These are phyloP conservation scores for Trichoderma asperelloides DNA, from an alignment of 495 filamentous ascomycete genomes.

Conservation along the genomic window DNA sequence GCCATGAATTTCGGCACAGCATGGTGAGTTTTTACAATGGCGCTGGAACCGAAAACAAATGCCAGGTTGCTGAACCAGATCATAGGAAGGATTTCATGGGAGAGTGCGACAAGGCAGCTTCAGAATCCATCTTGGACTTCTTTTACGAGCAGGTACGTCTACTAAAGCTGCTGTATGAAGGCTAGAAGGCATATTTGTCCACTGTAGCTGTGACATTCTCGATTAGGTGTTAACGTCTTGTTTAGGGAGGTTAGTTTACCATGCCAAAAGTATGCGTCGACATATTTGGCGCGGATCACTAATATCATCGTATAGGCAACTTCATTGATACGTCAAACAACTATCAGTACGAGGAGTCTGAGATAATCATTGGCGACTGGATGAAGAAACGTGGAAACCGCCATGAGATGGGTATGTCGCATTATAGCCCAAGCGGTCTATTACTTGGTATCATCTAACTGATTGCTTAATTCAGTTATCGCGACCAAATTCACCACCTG, in stretches of 20 bases:
- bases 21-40: conserved; percentile 26
- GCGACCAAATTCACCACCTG: conserved; percentile 61
- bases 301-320: conserved; percentile 41
- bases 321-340: conserved; percentile 69
- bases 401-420: conserved; percentile 29
- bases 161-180: neutral
- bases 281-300: neutral
- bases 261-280: neutral
- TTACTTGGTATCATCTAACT: neutral
- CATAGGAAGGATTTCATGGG: conserved; percentile 41
- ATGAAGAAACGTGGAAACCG: conserved; percentile 40
- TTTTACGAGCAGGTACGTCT: conserved; percentile 45
- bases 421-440: neutral
- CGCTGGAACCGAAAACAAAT: neutral
- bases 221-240: neutral
- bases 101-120: conserved; percentile 48
- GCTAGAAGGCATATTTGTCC: neutral
- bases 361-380: conserved; percentile 72
- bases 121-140: conserved; percentile 58
- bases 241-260: neutral
- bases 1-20: conserved; percentile 54
- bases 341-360: conserved; percentile 63
- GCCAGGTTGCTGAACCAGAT: neutral
- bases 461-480: conserved; percentile 38
- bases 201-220: too few species aligned